phyloP scores from a whole-genome alignment of 257 asterid genomes.

The Ocimum tenuiflorum region DNA sequence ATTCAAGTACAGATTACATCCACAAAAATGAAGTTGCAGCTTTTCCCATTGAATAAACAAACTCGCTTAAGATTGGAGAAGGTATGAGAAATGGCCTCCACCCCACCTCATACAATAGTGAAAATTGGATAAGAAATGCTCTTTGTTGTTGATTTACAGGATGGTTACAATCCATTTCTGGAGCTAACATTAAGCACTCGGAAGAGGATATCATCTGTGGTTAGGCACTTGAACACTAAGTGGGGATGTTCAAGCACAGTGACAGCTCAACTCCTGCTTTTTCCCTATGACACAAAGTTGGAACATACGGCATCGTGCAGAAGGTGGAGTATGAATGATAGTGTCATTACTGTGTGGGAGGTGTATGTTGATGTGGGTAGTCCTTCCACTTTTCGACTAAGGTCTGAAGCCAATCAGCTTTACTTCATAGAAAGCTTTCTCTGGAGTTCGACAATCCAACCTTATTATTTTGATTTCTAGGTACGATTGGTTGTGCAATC shows the following conservation, averaged over 20 bases:
- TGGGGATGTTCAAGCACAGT: conserved; percentile 53
- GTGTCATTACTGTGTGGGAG: conserved; percentile 56
- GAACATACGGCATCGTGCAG: conserved; percentile 45
- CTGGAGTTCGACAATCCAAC: background rate
- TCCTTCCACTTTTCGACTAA: conserved; percentile 72
- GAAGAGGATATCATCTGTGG: conserved; percentile 78
- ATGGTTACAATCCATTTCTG: conserved; percentile 76
- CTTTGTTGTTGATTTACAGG: conserved; percentile 35
- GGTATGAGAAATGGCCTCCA: conserved; percentile 30
- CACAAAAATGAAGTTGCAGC: conserved; percentile 72
- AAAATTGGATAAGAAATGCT: background rate
- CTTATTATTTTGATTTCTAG: conserved; percentile 32
- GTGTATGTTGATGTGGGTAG: conserved; percentile 46
- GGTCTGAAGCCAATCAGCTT: conserved; percentile 37
- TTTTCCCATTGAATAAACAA: conserved; percentile 58
- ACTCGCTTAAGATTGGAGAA: conserved; percentile 58
- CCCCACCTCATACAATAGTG: background rate
- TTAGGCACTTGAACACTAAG: conserved; percentile 68
- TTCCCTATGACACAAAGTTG: conserved; percentile 46
- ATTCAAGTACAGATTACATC: conserved; percentile 33
- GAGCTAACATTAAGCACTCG: conserved; percentile 66
- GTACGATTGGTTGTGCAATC: conserved; percentile 67
- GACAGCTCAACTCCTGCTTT: conserved; percentile 55
- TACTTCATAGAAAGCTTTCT: conserved; percentile 3
- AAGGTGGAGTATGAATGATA: conserved; percentile 63